Percentiles rank a stretch among this genome's conserved stretches.
phyloP scores from a whole-genome alignment of 345 rosid species.

The Hibiscus trionum region DNA sequence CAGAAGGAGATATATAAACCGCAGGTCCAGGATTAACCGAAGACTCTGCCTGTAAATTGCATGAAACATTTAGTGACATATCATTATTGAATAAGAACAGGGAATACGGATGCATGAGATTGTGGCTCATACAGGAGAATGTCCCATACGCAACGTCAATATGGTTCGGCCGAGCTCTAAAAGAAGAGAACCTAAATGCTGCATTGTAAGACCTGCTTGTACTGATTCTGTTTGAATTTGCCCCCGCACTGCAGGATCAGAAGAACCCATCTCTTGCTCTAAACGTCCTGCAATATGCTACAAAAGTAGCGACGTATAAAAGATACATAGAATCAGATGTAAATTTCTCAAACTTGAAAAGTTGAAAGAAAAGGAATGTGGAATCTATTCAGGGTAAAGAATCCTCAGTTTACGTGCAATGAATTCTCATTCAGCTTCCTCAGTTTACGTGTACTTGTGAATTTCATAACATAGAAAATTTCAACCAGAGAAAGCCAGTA shows the following conservation, averaged over 20 bases:
- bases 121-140: slow-evolving; percentile 52
- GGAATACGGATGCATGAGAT: background rate
- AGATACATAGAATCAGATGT: slow-evolving; percentile 39
- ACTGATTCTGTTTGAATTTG: slow-evolving; percentile 74
- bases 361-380: background rate
- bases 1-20: too few relatives aligned
- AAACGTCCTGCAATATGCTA: slow-evolving; percentile 81
- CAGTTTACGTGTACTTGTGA: background rate
- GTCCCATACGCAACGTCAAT: slow-evolving; percentile 72
- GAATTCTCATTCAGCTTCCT: background rate
- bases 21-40: too few relatives aligned
- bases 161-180: slow-evolving; percentile 94
- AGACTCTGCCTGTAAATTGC: background rate
- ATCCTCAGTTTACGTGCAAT: too few relatives aligned
- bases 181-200: slow-evolving; percentile 80
- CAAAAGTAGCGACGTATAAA: slow-evolving; percentile 47
- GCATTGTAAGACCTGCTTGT: slow-evolving; percentile 71
- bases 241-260: slow-evolving; percentile 49
- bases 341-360: slow-evolving; percentile 3
- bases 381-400: background rate
- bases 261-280: slow-evolving; percentile 68
- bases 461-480: background rate
- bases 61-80: background rate
- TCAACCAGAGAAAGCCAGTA: background rate
- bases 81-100: background rate